Percentiles rank a stretch among this genome's conserved stretches.
phyloP scores from a whole-genome alignment of 2,329 filamentous ascomycete genomes.

The Aspergillus fructus region DNA sequence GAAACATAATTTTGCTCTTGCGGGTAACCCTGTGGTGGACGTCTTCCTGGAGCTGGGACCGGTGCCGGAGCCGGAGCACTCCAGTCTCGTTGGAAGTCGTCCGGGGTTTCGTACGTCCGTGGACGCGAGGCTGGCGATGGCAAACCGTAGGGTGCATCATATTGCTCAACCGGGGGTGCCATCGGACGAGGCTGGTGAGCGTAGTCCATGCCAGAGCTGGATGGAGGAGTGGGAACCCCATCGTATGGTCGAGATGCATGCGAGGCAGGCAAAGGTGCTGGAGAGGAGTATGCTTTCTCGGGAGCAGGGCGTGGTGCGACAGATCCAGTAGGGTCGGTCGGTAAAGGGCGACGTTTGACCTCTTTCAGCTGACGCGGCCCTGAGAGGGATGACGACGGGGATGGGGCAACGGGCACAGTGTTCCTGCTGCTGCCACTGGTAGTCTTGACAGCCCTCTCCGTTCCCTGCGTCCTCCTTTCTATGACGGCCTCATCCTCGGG shows the following conservation, averaged over 20 bases:
- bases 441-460: slow-evolving; percentile 35
- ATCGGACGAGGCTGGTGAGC: slow-evolving; percentile 76
- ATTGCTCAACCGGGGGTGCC: slow-evolving; percentile 48
- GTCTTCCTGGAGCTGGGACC: slow-evolving; percentile 12
- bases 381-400: slow-evolving; percentile 30
- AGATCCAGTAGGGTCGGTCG: slow-evolving; percentile 67
- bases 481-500: slow-evolving; percentile 71
- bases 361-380: slow-evolving; percentile 57
- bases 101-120: slow-evolving; percentile 31
- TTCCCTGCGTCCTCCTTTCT: slow-evolving; percentile 53
- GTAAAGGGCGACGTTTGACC: slow-evolving; percentile 81
- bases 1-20: slow-evolving; percentile 23
- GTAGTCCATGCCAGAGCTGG: slow-evolving; percentile 63
- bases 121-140: slow-evolving; percentile 28
- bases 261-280: slow-evolving; percentile 35
- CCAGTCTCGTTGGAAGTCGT: slow-evolving; percentile 31
- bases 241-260: slow-evolving; percentile 27
- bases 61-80: slow-evolving; percentile 16
- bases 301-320: slow-evolving; percentile 50
- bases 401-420: slow-evolving; percentile 1
- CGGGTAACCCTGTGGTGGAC: slow-evolving; percentile 20
- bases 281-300: slow-evolving; percentile 21
- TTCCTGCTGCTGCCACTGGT: slow-evolving; percentile 21
- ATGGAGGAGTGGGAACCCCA: slow-evolving; percentile 32
- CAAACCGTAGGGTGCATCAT: slow-evolving; percentile 45